Evolutionary conservation across 441 rosid genomes (phyloP).

Genomic region (Omphalea diandra): DNA sequence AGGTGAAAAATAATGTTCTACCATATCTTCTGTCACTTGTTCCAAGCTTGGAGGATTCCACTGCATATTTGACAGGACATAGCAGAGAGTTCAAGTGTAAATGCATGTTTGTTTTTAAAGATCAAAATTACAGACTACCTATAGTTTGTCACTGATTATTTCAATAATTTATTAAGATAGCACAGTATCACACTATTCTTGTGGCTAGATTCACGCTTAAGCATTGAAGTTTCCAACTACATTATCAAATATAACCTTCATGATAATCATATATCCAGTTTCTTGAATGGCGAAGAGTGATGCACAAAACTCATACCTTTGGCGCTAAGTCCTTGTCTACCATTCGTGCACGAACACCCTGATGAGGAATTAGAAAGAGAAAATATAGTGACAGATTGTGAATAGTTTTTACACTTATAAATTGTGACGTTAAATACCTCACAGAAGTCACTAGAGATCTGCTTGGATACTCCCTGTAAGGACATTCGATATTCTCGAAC

Average conservation of each 20-base stretch:
- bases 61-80: constrained; percentile 42
- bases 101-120: background rate
- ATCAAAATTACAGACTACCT: background rate
- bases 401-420: background rate
- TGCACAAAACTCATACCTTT: constrained; percentile 42
- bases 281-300: background rate
- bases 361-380: constrained; percentile 11
- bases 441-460: constrained; percentile 54
- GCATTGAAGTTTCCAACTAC: background rate
- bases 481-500: constrained; percentile 84
- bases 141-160: background rate
- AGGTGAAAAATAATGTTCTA: constrained; percentile 67
- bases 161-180: background rate
- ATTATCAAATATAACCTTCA: background rate
- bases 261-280: background rate
- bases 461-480: constrained; percentile 61
- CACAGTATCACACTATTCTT: background rate
- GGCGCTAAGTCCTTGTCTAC: constrained; percentile 76
- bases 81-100: too few species aligned
- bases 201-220: background rate
- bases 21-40: constrained; percentile 75
- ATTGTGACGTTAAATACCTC: constrained; percentile 47
- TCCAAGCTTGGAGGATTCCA: constrained; percentile 84
- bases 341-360: constrained; percentile 89
- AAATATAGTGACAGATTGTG: background rate